Conservation (phyloP, 148 eudicot species). For the Dysphania ambrosioides region DNA sequence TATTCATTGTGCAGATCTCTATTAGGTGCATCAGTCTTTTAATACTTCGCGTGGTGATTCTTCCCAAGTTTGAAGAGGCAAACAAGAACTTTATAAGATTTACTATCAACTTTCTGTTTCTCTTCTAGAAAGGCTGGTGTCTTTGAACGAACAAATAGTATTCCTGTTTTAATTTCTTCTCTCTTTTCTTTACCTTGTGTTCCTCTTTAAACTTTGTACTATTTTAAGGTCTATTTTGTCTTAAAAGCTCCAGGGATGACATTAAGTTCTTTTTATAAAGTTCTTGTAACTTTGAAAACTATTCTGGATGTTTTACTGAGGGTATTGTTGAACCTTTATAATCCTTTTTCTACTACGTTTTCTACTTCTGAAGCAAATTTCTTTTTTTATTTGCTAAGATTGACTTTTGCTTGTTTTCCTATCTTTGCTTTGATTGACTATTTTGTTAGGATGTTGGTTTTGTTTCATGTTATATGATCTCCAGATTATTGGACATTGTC, state of each 20-base stretch:
- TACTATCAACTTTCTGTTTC: constrained; percentile 52
- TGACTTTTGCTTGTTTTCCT: neutral
- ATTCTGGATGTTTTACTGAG: constrained; percentile 32
- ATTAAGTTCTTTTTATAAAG: constrained; percentile 21
- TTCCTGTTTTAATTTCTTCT: constrained; percentile 31
- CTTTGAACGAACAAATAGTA: constrained; percentile 37
- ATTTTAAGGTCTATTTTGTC: constrained; percentile 30
- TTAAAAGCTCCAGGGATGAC: constrained; percentile 30
- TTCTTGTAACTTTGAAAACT: constrained; percentile 33
- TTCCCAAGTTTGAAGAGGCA: constrained; percentile 81
- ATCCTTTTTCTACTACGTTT: neutral
- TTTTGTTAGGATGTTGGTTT: neutral
- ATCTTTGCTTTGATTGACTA: too few species aligned
- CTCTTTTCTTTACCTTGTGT: constrained; percentile 8
- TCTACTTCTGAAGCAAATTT: neutral
- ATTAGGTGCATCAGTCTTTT: constrained; percentile 73
- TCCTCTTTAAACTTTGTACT: constrained; percentile 35
- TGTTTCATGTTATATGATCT: neutral
- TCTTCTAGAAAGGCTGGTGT: constrained; percentile 30
- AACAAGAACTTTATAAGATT: constrained; percentile 56
- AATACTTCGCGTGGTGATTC: constrained; percentile 78
- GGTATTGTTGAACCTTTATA: constrained; percentile 22
- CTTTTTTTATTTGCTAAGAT: neutral
- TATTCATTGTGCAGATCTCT: constrained; percentile 80
- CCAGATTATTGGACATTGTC: neutral